A percentile compares a stretch with the other conserved stretches of the same genome.
Conservation (phyloP, 139 green algal genomes). For the Auxenochlorella pyrenoidosa region DNA sequence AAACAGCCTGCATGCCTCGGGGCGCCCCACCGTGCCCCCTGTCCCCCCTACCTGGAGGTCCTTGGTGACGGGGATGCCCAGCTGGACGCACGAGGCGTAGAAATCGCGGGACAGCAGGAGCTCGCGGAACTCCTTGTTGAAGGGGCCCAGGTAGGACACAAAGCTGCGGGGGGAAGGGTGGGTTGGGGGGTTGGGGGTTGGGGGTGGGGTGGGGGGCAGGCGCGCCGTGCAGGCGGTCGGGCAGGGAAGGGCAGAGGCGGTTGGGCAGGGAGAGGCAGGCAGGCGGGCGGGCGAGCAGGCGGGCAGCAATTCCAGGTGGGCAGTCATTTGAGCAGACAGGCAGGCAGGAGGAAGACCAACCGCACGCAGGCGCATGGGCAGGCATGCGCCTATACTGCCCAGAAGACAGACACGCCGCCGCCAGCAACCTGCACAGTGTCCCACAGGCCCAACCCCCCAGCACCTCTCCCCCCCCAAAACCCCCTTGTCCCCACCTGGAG, state of each 20-base stretch:
- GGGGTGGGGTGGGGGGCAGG: no score
- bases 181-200: background rate
- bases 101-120: constrained; percentile 88
- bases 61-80: constrained; percentile 82
- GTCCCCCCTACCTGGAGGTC: constrained; percentile 82
- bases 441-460: background rate
- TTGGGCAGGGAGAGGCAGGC: background rate
- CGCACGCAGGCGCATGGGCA: no score
- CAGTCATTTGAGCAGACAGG: no score
- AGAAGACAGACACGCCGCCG: no score
- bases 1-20: no score
- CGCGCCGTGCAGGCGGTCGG: no score
- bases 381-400: no score
- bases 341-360: no score
- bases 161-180: constrained; percentile 57
- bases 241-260: no score
- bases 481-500: constrained; percentile 35
- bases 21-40: no score
- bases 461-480: no score
- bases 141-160: constrained; percentile 92
- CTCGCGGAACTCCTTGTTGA: constrained; percentile 96
- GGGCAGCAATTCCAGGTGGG: no score
- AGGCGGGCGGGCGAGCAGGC: background rate
- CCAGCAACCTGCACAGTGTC: background rate
- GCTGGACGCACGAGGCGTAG: constrained; percentile 74